Evolutionary conservation across 2,329 filamentous ascomycete genomes (phyloP).

Genomic region (Cladosporium sp.): DNA sequence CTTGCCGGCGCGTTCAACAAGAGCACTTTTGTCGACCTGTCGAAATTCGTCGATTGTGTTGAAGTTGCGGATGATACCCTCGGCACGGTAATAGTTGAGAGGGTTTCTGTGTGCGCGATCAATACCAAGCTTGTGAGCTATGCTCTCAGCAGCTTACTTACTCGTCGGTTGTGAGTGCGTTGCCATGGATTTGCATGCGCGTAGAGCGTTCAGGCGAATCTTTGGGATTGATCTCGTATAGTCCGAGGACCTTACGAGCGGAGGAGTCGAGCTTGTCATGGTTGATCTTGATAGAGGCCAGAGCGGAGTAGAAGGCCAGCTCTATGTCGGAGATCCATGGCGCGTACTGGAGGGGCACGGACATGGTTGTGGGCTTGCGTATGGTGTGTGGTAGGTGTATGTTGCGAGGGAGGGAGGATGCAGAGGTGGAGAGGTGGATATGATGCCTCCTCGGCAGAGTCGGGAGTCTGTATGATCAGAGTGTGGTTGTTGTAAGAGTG

Average conservation of each 20-base stretch:
- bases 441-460: too few species aligned
- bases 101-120: conserved; percentile 51
- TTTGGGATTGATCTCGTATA: conserved; percentile 76
- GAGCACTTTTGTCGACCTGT: conserved; percentile 70
- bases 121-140: not conserved
- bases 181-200: conserved; percentile 85
- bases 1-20: conserved; percentile 72
- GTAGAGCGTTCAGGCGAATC: conserved; percentile 71
- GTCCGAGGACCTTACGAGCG: conserved; percentile 74
- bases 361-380: conserved; percentile 1
- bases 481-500: too few species aligned
- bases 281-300: conserved; percentile 92
- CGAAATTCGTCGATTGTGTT: conserved; percentile 95
- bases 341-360: conserved; percentile 62
- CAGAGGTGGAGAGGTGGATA: too few species aligned
- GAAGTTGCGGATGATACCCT: conserved; percentile 91
- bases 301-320: conserved; percentile 84
- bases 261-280: conserved; percentile 96
- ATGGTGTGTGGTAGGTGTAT: not conserved
- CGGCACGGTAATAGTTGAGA: conserved; percentile 70
- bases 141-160: conserved; percentile 44
- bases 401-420: not conserved
- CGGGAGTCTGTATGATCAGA: too few species aligned
- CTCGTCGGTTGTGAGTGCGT: conserved; percentile 77
- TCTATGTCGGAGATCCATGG: conserved; percentile 93